These are phyloP conservation scores for Lotus japonicus DNA, from an alignment of 306 rosid genomes.

Conservation along the genomic window DNA sequence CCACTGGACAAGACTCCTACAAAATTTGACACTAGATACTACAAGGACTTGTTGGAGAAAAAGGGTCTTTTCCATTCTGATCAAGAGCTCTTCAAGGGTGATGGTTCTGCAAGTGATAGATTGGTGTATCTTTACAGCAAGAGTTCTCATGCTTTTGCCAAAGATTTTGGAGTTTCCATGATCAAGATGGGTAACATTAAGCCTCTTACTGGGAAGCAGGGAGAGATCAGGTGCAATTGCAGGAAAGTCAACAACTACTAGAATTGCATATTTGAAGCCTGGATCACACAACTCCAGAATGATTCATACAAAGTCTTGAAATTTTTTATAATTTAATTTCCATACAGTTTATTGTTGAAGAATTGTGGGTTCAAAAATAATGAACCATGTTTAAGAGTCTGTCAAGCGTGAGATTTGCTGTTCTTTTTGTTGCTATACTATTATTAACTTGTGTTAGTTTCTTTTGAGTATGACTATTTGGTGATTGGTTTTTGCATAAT, in stretches of 20 bases:
- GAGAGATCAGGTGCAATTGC: slow-evolving; percentile 34
- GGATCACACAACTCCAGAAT: not conserved
- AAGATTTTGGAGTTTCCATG: slow-evolving; percentile 32
- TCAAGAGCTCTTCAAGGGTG: slow-evolving; percentile 35
- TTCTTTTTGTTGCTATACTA: not conserved
- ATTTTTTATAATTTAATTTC: too few relatives aligned
- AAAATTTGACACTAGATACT: slow-evolving; percentile 23
- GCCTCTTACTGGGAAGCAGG: slow-evolving; percentile 25
- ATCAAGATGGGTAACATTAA: slow-evolving; percentile 41
- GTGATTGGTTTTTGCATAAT: too few relatives aligned
- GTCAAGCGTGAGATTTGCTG: not conserved
- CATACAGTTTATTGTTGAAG: not conserved
- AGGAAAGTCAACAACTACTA: slow-evolving; percentile 25
- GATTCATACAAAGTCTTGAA: too few relatives aligned
- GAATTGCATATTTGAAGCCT: not conserved
- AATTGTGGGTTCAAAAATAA: slow-evolving; percentile 1
- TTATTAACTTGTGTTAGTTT: too few relatives aligned
- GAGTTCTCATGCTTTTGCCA: slow-evolving; percentile 21
- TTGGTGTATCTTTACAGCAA: slow-evolving; percentile 19
- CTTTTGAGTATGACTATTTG: too few relatives aligned
- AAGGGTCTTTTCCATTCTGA: slow-evolving; percentile 41
- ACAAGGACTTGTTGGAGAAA: slow-evolving; percentile 4
- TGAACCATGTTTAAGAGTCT: not conserved
- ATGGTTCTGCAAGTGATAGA: slow-evolving; percentile 25
- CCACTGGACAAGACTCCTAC: slow-evolving; percentile 25